Evolutionary conservation across 331 rosid genomes (phyloP).

Genomic region (Malus hybrid): DNA sequence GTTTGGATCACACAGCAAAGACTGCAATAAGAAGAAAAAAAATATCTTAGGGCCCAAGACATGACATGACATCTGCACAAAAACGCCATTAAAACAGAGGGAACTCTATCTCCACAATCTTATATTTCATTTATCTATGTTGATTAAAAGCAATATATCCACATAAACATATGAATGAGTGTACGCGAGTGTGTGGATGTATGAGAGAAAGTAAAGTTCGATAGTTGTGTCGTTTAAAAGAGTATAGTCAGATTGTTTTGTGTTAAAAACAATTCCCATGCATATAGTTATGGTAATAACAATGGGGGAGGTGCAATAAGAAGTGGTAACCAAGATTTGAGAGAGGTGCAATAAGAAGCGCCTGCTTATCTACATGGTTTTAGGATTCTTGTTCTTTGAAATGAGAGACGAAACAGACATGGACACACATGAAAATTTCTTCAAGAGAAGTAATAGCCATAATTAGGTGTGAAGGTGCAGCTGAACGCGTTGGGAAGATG

Average conservation of each 20-base stretch:
- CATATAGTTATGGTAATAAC: background rate
- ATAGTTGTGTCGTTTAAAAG: background rate
- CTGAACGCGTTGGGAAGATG: background rate
- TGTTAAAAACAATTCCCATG: background rate
- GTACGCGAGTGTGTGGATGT: background rate
- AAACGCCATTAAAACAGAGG: background rate
- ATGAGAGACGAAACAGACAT: background rate
- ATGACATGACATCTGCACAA: background rate
- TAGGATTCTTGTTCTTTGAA: background rate
- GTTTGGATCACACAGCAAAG: slow-evolving; percentile 91
- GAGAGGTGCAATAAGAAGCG: background rate
- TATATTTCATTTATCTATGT: background rate
- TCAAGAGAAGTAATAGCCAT: background rate
- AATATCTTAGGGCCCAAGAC: background rate
- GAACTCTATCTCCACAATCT: background rate
- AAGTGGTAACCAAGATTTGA: background rate
- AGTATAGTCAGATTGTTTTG: background rate
- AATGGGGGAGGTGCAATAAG: background rate
- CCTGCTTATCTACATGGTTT: background rate
- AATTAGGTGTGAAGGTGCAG: background rate
- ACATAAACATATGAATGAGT: background rate
- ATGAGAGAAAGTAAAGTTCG: background rate
- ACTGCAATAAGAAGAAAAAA: slow-evolving; percentile 43
- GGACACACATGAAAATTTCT: background rate
- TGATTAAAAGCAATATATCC: background rate